These are phyloP conservation scores for Senecio squalidus DNA, from an alignment of 140 eudicot genomes.

Conservation along the genomic window DNA sequence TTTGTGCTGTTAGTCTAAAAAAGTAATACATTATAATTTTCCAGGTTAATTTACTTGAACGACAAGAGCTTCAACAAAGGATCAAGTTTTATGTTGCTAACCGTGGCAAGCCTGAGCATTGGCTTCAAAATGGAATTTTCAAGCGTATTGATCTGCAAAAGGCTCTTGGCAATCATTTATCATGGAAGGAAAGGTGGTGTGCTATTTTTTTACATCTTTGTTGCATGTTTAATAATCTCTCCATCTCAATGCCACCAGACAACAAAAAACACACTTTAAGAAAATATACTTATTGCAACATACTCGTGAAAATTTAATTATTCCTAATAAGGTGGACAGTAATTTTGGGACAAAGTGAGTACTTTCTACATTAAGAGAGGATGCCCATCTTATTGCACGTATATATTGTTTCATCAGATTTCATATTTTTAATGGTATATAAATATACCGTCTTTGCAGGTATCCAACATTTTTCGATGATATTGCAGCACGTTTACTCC, in stretches of 20 bases:
- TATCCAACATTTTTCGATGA: slow-evolving; percentile 86
- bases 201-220: neutral
- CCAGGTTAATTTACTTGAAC: slow-evolving; percentile 74
- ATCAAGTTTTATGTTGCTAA: slow-evolving; percentile 57
- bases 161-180: slow-evolving; percentile 82
- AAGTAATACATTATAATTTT: neutral
- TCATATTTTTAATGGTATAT: neutral
- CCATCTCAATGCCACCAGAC: too few relatives aligned
- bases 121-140: slow-evolving; percentile 65
- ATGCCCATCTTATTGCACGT: too few relatives aligned
- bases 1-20: neutral
- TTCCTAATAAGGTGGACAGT: too few relatives aligned
- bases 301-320: too few relatives aligned
- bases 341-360: too few relatives aligned
- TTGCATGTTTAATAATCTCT: slow-evolving; percentile 6
- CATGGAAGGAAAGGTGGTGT: slow-evolving; percentile 87
- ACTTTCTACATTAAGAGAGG: too few relatives aligned
- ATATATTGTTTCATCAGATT: neutral
- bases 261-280: too few relatives aligned
- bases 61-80: slow-evolving; percentile 89
- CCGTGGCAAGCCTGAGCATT: slow-evolving; percentile 88
- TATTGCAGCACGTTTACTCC: slow-evolving; percentile 88
- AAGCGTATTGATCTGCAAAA: slow-evolving; percentile 82
- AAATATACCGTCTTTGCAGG: slow-evolving; percentile 38
- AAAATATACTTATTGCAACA: too few relatives aligned